These are phyloP conservation scores for Salinomyces thailandicus DNA, from an alignment of 2,329 filamentous ascomycete species.

Conservation along the genomic window DNA sequence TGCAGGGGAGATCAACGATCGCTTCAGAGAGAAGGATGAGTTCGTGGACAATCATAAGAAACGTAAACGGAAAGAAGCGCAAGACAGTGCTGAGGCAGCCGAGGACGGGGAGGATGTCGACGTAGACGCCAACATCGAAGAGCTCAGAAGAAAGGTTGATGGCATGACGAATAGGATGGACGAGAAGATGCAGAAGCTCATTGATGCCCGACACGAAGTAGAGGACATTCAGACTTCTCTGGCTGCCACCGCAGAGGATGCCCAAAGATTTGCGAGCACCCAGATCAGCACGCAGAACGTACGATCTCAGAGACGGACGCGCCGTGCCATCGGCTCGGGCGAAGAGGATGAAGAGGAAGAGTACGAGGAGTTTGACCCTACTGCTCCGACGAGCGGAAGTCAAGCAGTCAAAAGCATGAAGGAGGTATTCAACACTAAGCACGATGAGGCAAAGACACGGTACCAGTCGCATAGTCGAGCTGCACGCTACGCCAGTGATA, in stretches of 20 bases:
- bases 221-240: constrained; percentile 36
- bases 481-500: constrained; percentile 47
- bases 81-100: constrained; percentile 17
- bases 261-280: constrained; percentile 25
- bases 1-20: constrained; percentile 48
- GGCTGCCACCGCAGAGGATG: constrained; percentile 30
- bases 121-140: constrained; percentile 30
- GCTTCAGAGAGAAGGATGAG: constrained; percentile 30
- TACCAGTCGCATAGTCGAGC: constrained; percentile 31
- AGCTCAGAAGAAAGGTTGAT: constrained; percentile 36
- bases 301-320: constrained; percentile 20
- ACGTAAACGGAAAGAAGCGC: constrained; percentile 2
- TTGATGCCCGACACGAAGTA: constrained; percentile 46
- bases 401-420: constrained; percentile 25
- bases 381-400: constrained; percentile 29
- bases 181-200: constrained; percentile 44
- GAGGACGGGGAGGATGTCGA: constrained; percentile 27
- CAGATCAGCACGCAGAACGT: constrained; percentile 27
- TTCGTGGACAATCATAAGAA: constrained; percentile 25
- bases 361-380: constrained; percentile 30
- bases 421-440: constrained; percentile 28
- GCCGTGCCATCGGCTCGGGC: constrained; percentile 15
- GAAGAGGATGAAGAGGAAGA: constrained; percentile 27
- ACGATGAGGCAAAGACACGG: constrained; percentile 33
- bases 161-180: constrained; percentile 47